A percentile compares a stretch with the other conserved stretches of the same genome.
These are phyloP conservation scores for Aphanomyces stellatus DNA, from an alignment of 352 stramenopile species.

Conservation along the genomic window DNA sequence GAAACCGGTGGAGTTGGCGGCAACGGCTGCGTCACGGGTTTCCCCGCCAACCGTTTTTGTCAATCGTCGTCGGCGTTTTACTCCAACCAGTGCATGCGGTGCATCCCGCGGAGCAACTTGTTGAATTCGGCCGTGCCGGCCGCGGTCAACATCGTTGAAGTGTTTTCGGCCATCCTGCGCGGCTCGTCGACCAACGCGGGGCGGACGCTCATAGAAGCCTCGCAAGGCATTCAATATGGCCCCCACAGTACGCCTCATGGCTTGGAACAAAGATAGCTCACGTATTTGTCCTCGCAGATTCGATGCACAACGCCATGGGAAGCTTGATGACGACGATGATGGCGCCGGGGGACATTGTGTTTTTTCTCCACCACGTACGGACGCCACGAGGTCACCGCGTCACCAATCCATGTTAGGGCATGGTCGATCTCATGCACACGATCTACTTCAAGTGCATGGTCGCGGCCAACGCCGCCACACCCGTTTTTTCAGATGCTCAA, in stretches of 20 bases:
- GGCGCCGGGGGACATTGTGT: constrained; percentile 51
- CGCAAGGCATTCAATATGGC: constrained; percentile 45
- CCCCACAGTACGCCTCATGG: constrained; percentile 37
- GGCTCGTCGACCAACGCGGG: not conserved
- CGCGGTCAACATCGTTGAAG: constrained; percentile 28
- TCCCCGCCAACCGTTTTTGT: constrained; percentile 57
- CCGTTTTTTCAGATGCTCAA: not conserved
- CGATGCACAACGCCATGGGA: constrained; percentile 51
- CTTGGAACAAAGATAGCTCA: not conserved
- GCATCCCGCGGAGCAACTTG: constrained; percentile 67
- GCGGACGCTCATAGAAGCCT: constrained; percentile 33
- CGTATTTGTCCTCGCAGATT: constrained; percentile 25
- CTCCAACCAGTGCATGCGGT: constrained; percentile 23
- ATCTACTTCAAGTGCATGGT: constrained; percentile 13
- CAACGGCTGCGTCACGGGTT: not conserved
- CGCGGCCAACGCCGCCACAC: not conserved
- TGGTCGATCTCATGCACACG: constrained; percentile 10
- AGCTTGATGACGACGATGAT: constrained; percentile 36
- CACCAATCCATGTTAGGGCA: not conserved
- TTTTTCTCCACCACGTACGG: constrained; percentile 52
- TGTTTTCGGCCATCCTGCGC: constrained; percentile 10
- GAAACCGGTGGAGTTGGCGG: not conserved
- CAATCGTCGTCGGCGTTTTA: constrained; percentile 22
- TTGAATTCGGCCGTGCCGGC: constrained; percentile 36
- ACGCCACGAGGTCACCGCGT: not conserved